Base-by-base conservation (phyloP, 2,329 filamentous ascomycete genomes). In the Pseudogymnoascus destructans region DNA sequence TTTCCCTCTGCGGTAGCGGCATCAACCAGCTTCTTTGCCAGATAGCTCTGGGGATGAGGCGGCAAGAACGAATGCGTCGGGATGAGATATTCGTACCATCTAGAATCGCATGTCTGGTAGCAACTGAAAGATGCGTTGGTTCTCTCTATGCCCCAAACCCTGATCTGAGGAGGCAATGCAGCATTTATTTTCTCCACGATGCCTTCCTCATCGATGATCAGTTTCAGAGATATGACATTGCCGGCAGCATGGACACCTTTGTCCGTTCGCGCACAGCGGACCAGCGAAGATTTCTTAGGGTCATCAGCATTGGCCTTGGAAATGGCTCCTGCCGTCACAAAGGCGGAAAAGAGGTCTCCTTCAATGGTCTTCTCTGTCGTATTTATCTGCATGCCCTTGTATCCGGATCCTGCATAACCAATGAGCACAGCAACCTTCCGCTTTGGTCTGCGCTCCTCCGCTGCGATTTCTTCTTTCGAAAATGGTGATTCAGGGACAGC, bases 201-300 rank as follows among this genome's bases (percentile, higher is more conserved):
- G 62, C 95, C 84, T 9, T 83, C 79, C 60, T 97, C 92, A 72
- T 97, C 92, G 54, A 96, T 85, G 66, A 98, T 97, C 65, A 98
- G 77, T 75, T 98, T 98, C 66, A 97, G 72, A 30, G 89, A 95
- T 62, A 97, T 89, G 67, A 97, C 85, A 68, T 97, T 97, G 57
- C 92, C 93, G 1, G 92, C 92, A 1, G 92, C 92, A 71, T 97
- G 92, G 1, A 97, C 92, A 58, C 93, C 93, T 76, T 97, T 98
- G 74, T 98, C 93, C 0, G 93, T 98, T 63, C 93, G 81, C 3
- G 93, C 93, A 71, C 93, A 98, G 63, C 93, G 86, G 58, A 95
- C 88, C 52, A 98, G 80, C 57, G 89, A 91, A 1, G 90, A 95
- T 73, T 98, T 98, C 72, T 95, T 95, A 3, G 92, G 93, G 69